Evolutionary conservation across 768 basidiomycete species (phyloP), one percentile per base, ranked within the genome.

Genomic region (Mrakia gelida): DNA sequence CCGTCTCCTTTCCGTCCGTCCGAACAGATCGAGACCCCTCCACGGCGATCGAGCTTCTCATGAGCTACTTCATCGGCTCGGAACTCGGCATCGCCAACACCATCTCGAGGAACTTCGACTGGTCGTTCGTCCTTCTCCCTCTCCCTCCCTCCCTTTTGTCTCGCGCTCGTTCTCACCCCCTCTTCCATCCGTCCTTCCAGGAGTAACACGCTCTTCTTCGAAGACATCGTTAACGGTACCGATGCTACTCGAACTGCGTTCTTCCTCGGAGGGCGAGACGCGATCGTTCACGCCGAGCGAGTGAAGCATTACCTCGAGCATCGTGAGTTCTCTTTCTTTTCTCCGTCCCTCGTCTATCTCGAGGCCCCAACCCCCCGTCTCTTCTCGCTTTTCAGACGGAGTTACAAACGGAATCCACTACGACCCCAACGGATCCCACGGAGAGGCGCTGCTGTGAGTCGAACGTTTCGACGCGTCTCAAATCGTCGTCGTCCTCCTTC

Each of bases 51-150:
- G 67, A 59, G 79, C 86, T 94, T 21, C 80, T 96, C 63, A 90
- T 95, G 88, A 89, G 90, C 65, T 98, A 94, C 83, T 95, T 95
- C 81, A 91, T 96, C 78, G 90, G 90, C 43, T 89, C 90, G 41
- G 95, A 98, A 84, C 85, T 96, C 4, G 95, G 95, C 21, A 90
- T 93, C 71, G 92, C 92, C 10, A 92, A 95, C 83, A 89, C 92
- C 76, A 87, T 97, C 65, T 91, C 91, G 81, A 88, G 92, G 38
- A 45, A 38, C 59, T 73, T 72, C 62, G 65, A 56, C 32, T 76
- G 75, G 61, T 75, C 72, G 75, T 68, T 30, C 65, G 61, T 59
- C 67, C 41, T 56, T n/a, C 70, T 21, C 41, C 38, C 41, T 8
- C n/a, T n/a, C n/a, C n/a, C n/a, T 28, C n/a, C 10, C 11, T n/a